Conservation (phyloP, 208 protist genomes). For the Wallacemonas sp. region DNA sequence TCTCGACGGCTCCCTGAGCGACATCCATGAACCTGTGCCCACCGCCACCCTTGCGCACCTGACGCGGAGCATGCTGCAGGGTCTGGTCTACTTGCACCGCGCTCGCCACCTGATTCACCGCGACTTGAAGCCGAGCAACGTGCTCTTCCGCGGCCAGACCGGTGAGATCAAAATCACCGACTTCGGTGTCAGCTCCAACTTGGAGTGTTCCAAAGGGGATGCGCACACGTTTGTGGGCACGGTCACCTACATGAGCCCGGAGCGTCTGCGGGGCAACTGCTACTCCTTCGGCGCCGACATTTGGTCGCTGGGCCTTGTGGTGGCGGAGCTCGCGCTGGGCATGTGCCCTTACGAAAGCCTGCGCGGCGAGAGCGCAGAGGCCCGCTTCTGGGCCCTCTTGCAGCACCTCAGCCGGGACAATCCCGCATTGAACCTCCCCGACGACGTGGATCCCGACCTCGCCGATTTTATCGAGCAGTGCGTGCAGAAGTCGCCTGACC, state of each 20-base stretch:
- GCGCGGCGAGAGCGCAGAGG: constrained; percentile 62
- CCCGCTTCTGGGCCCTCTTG: constrained; percentile 84
- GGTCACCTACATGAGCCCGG: constrained; percentile 94
- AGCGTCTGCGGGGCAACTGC: constrained; percentile 83
- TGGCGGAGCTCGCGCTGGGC: constrained; percentile 89
- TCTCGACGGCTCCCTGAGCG: constrained; percentile 88
- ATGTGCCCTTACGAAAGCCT: constrained; percentile 73
- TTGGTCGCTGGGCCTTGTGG: constrained; percentile 91
- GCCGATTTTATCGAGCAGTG: constrained; percentile 75
- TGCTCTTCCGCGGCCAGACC: constrained; percentile 90
- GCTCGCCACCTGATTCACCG: constrained; percentile 93
- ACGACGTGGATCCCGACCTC: constrained; percentile 48
- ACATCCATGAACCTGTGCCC: constrained; percentile 59
- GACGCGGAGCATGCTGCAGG: constrained; percentile 78
- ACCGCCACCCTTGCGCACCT: constrained; percentile 58
- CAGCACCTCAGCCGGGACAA: constrained; percentile 71
- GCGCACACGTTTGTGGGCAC: constrained; percentile 93
- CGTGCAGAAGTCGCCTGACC: constrained; percentile 55
- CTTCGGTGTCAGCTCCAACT: constrained; percentile 93
- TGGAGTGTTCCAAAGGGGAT: constrained; percentile 85
- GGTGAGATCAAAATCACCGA: constrained; percentile 92
- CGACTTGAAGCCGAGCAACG: constrained; percentile 98
- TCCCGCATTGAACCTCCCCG: constrained; percentile 60
- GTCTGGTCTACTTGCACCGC: constrained; percentile 89
- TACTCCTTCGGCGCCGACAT: constrained; percentile 94